Conservation (phyloP, 2,329 filamentous ascomycete genomes). For the Coniochaeta ligniaria region DNA sequence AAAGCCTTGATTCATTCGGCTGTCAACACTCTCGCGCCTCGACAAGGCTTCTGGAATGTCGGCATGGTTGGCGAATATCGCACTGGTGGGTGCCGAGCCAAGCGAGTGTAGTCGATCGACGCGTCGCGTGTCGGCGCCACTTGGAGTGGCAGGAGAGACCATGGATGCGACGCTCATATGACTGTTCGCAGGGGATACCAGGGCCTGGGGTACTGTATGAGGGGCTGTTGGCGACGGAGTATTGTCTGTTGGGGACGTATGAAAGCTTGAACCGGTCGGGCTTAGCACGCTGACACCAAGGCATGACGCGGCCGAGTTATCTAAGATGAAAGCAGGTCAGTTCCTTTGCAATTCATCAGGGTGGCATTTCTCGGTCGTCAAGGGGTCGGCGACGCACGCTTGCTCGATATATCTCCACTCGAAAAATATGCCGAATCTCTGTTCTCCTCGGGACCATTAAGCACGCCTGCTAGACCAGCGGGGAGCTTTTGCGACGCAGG, state of each 20-base stretch:
- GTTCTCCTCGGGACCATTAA: constrained; percentile 43
- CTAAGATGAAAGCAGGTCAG: constrained; percentile 22
- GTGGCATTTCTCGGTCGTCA: not conserved
- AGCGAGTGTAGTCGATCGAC: constrained; percentile 34
- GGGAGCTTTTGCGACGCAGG: constrained; percentile 37
- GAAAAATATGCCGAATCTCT: constrained; percentile 47
- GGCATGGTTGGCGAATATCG: constrained; percentile 21
- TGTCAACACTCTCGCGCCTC: constrained; percentile 72
- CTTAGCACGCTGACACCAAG: constrained; percentile 28
- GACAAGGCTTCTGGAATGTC: constrained; percentile 40
- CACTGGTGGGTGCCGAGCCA: constrained; percentile 28
- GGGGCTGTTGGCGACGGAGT: constrained; percentile 53
- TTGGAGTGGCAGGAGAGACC: constrained; percentile 51
- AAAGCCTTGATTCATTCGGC: constrained; percentile 67
- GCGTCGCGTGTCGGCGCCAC: constrained; percentile 33
- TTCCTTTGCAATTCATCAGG: not conserved
- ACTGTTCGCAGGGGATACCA: constrained; percentile 48
- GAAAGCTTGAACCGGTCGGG: constrained; percentile 39
- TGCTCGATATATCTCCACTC: constrained; percentile 39
- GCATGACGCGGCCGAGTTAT: constrained; percentile 38
- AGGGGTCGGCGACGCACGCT: constrained; percentile 31
- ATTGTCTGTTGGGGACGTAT: constrained; percentile 48
- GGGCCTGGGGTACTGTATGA: constrained; percentile 41
- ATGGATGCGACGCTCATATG: constrained; percentile 62
- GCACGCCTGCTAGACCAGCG: constrained; percentile 40